Evolutionary conservation across 2,329 filamentous ascomycete species (phyloP), one percentile per base, ranked within the genome.

Genomic region (Trichophyton schoenleinii): DNA sequence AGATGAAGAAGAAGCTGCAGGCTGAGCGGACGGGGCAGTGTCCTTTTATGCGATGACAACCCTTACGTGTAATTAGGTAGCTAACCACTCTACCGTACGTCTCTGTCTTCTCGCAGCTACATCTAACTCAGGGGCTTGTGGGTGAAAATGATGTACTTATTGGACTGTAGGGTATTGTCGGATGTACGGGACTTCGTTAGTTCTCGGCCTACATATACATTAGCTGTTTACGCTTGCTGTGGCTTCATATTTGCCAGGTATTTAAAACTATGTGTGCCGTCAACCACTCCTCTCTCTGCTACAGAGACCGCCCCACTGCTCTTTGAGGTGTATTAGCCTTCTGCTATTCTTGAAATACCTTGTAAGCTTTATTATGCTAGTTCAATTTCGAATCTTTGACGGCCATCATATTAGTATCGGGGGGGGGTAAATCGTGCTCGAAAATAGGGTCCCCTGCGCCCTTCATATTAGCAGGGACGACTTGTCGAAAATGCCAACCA

Each of bases 21-120:
- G 68, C 48, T 42, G 67, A 72, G 49, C 70, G 77, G 62, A 74
- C 71, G 1, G 73, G 73, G 0, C 76, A 77, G 1, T 83, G 81
- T 69, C 81, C 81, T 0, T 83, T 80, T 59, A 42, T 42, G 18
- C 42, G 42, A 25, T 58, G 57, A 42, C 15, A 11, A 9, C 57
- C 38, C 22, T 5, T 22, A 31, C 7, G 5, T 31, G 7, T 31
- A 31, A 1, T 6, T 31, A 31, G 28, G 7, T 6, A 31, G 28
- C 28, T 8, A 31, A 31, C 28, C 13, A 3, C 5, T 36, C 28
- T 13, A 15, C 15, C 18, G 18, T 22, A 22, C 3, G 11, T 31
- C 34, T n/a, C 25, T 13, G 18, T 34, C 22, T 31, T 13, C 1
- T 53, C 13, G 4, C 36, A 31, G 28, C 28, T 31, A 7, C 28